Conservation (phyloP, 768 basidiomycete genomes). For the Russula sp. region DNA sequence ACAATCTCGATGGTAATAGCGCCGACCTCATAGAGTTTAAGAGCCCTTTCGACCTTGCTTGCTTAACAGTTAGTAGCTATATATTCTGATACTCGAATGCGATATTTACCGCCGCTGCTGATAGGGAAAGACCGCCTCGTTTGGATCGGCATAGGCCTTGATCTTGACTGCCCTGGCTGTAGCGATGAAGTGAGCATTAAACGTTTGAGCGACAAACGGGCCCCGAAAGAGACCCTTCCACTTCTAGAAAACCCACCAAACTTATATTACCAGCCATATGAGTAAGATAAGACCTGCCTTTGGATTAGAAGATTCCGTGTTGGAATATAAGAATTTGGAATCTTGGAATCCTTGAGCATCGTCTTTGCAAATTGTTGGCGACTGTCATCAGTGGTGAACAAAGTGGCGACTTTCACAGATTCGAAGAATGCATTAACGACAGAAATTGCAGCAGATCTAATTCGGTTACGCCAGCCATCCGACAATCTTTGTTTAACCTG, state of each 20-base stretch:
- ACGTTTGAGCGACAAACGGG: background rate
- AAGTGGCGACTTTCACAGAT: background rate
- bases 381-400: background rate
- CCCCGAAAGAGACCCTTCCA: background rate
- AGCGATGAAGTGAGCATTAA: background rate
- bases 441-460: background rate
- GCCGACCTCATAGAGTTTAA: background rate
- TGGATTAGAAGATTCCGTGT: background rate
- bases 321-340: background rate
- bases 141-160: background rate
- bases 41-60: background rate
- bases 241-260: background rate
- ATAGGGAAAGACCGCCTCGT: background rate
- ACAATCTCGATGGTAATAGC: background rate
- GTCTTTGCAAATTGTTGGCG: background rate
- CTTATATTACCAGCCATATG: too few relatives aligned
- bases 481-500: background rate
- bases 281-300: background rate
- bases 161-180: background rate
- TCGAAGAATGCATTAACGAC: background rate
- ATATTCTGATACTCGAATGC: background rate
- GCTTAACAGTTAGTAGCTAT: background rate
- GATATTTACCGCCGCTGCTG: background rate
- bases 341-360: background rate
- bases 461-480: background rate